Evolutionary conservation across 805 yeast species (phyloP), one percentile per base, ranked within the genome.

Genomic region (Sugiyamaella floridensis): DNA sequence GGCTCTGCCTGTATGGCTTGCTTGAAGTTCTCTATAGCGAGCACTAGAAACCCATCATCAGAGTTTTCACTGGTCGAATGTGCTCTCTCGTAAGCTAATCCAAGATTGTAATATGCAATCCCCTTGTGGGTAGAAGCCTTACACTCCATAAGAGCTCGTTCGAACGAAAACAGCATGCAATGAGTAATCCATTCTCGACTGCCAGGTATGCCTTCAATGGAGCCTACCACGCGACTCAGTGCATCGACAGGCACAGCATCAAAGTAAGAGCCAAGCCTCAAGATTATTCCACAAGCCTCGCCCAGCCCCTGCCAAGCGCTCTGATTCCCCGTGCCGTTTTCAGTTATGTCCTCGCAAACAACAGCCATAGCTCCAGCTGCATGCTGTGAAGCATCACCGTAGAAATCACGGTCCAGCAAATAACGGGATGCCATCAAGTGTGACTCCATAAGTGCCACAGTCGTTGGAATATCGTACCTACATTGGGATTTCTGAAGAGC

Each of bases 1-100:
- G 83, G 76, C 65, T 92, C 97, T 8, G 81, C 69, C 52, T 78
- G 81, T 51, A 90, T 81, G 0, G 96, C 84, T 43, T 74, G 77
- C 59, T 86, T 86, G 57, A 86, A 71, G 4, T 76, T 67, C 16
- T 65, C 71, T 12, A 87, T 76, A 0, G 97, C 76, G 1, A 73
- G 67, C 14, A 18, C 58, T 57, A 29, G 41, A 15, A 32, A 15
- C 8, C 18, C 26, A 9, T 57, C 61, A 18, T 32, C 56, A 12
- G 53, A 53, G 5, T 53, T 49, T 2, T 62, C 60, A 4, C 70
- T 58, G 6, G 65, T 59, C 37, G 69, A 58, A 65, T 65, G 75
- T 1, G 80, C 76, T 40, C 77, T 75, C 14, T 82, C 63, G 55
- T 81, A 80, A 0, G 86, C 73, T 12, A 84, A 67, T 1, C 95